Base-by-base conservation (phyloP, 163 green algal species). In the Scenedesmus sp. region DNA sequence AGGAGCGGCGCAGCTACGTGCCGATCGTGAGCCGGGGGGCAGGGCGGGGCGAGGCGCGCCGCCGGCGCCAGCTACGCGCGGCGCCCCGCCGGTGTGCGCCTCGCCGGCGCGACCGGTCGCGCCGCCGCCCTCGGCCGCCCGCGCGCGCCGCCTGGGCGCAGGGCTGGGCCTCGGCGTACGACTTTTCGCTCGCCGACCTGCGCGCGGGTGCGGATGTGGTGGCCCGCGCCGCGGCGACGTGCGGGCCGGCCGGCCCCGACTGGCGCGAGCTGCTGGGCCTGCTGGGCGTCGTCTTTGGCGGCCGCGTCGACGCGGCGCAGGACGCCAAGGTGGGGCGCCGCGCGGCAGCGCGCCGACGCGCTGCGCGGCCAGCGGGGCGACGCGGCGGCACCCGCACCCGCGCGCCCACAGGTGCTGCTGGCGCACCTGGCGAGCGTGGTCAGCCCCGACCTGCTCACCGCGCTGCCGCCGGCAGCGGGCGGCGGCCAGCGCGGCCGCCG, bases 91-190 rank as follows among this genome's bases (percentile, higher is more conserved):
- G n/a, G n/a, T n/a, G n/a, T n/a, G n/a, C n/a, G n/a, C n/a, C n/a
- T n/a, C n/a, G n/a, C n/a, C n/a, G n/a, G n/a, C n/a, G n/a, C n/a
- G n/a, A n/a, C n/a, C n/a, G n/a, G n/a, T n/a, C n/a, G n/a, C n/a
- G n/a, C n/a, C n/a, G n/a, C n/a, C n/a, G n/a, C n/a, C n/a, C n/a
- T n/a, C n/a, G n/a, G n/a, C n/a, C n/a, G n/a, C n/a, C n/a, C n/a
- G n/a, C n/a, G n/a, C n/a, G n/a, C n/a, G n/a, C n/a, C n/a, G n/a
- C n/a, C 34, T 50, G 36, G 15, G 29, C 74, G 42, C 83, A 91
- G 80, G 92, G 89, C 20, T 97, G 92, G 92, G 87, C 85, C 71
- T 92, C 93, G 83, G 91, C 91, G 47, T 95, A 96, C 79, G 92
- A 96, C 84, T 97, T 97, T 78, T 91, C 79, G 13, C 87, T 90